Percentiles rank a stretch among this genome's conserved stretches.
Evolutionary conservation across 2,329 filamentous ascomycete genomes (phyloP).

Genomic region (Paecilomyces sp.): DNA sequence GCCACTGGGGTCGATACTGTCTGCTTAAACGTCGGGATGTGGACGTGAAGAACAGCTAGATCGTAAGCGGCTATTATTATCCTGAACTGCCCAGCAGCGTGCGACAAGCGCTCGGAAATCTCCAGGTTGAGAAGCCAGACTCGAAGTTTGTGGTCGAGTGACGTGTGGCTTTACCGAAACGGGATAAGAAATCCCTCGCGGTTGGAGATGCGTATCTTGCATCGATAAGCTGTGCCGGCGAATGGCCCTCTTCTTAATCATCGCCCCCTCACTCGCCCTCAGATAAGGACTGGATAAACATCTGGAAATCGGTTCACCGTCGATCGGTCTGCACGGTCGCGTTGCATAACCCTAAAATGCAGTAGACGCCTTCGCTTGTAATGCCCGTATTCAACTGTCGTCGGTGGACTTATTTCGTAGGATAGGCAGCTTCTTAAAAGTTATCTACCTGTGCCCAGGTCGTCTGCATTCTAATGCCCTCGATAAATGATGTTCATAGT

Average conservation of each 20-base stretch:
- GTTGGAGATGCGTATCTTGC: slow-evolving; percentile 10
- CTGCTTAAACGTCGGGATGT: slow-evolving; percentile 55
- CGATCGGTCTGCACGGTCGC: neutral
- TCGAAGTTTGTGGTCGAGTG: neutral
- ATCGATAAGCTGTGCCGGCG: neutral
- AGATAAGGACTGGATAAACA: neutral
- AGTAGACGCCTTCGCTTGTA: neutral
- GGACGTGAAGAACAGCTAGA: slow-evolving; percentile 1
- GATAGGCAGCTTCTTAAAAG: neutral
- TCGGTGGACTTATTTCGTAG: neutral
- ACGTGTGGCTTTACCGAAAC: slow-evolving; percentile 22
- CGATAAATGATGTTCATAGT: neutral
- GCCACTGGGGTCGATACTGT: slow-evolving; percentile 86
- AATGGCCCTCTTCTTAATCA: neutral
- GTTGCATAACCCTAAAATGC: neutral
- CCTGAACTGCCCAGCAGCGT: neutral
- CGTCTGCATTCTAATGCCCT: neutral
- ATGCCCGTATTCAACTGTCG: neutral
- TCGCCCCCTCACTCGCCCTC: neutral
- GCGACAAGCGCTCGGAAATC: neutral
- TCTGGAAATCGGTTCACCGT: neutral
- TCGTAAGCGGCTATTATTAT: neutral
- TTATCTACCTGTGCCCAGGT: neutral
- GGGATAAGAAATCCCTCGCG: slow-evolving; percentile 27
- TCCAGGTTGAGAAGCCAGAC: neutral